phyloP scores from a whole-genome alignment of 2,329 filamentous ascomycete genomes.

The Cladosporium colombiae region DNA sequence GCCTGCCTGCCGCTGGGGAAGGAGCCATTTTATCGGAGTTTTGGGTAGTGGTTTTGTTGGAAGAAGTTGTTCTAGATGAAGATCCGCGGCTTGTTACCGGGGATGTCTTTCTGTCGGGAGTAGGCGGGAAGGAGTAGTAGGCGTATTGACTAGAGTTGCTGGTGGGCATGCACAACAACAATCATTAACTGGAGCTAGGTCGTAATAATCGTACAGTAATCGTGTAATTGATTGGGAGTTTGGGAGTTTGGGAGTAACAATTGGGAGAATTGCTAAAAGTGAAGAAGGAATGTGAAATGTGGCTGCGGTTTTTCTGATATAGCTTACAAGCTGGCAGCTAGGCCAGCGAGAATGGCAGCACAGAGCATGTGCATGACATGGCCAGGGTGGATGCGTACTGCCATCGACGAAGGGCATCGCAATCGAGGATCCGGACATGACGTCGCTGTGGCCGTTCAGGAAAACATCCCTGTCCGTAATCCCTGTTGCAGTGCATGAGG shows the following conservation, averaged over 20 bases:
- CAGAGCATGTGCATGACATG: slow-evolving; percentile 20
- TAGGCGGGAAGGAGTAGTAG: slow-evolving; percentile 55
- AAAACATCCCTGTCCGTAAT: not conserved
- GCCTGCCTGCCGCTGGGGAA: slow-evolving; percentile 54
- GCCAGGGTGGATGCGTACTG: slow-evolving; percentile 7
- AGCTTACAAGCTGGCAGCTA: slow-evolving; percentile 16
- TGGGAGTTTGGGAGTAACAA: slow-evolving; percentile 25
- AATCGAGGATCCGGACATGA: slow-evolving; percentile 16
- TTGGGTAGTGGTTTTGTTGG: slow-evolving; percentile 30
- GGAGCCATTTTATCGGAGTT: slow-evolving; percentile 47
- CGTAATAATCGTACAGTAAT: slow-evolving; percentile 29
- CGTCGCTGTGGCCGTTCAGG: slow-evolving; percentile 4
- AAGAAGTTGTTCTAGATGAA: slow-evolving; percentile 18
- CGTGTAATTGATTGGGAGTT: slow-evolving; percentile 12
- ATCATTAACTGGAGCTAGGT: slow-evolving; percentile 22
- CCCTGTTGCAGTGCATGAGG: slow-evolving; percentile 10
- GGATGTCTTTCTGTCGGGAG: slow-evolving; percentile 47
- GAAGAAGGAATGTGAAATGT: not conserved
- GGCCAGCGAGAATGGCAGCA: slow-evolving; percentile 1
- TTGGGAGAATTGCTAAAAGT: slow-evolving; percentile 13
- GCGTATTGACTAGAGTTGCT: slow-evolving; percentile 51
- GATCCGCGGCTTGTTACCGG: slow-evolving; percentile 24
- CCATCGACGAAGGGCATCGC: slow-evolving; percentile 17
- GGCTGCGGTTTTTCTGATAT: slow-evolving; percentile 20
- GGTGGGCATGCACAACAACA: slow-evolving; percentile 47